Base-by-base conservation (phyloP, 2,329 filamentous ascomycete species). In the Keithomyces neogunnii region DNA sequence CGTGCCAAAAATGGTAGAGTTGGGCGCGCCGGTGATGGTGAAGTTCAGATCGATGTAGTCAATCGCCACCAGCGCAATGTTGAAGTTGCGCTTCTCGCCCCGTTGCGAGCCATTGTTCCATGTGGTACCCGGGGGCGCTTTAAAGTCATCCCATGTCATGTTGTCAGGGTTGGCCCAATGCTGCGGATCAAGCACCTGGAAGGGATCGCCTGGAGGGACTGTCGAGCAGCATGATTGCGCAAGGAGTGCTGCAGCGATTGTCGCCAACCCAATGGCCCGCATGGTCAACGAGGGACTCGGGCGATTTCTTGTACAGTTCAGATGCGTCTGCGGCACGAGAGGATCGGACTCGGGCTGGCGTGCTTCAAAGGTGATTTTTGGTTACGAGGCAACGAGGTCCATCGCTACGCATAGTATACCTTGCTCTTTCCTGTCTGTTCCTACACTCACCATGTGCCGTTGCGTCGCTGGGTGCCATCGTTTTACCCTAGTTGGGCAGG, bases 141-240 rank as follows among this genome's bases (percentile, higher is more conserved):
- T 66, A 56, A 69, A 79, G 54, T 80, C 73, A 5, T 59, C 68
- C 73, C 73, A 76, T 8, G 73, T 76, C 75, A 78, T 77, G 59
- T 76, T 71, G 54, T 77, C 74, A 0, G 75, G 74, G 52, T 77
- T 77, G 6, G 74, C 72, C 72, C 75, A 77, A 35, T 73, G 68
- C 59, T 79, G 76, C 39, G 70, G 68, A 56, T 80, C 76, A 36
- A 79, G 66, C 3, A 75, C 64, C 13, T 68, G 63, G 56, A 80
- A 79, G 0, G 75, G 74, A 44, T 74, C 68, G 11, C 39, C 39
- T 28, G 39, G 19, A 42, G 39, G 39, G 6, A 7, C 39, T n/a
- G 39, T n/a, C 13, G 39, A 7, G n/a, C 6, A 7, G 19, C 5
- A n/a, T 6, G 13, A 5, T n/a, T n/a, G 13, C 7, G 5, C 26